phyloP scores from a whole-genome alignment of 2,329 filamentous ascomycete species.

The Botrytis aclada region DNA sequence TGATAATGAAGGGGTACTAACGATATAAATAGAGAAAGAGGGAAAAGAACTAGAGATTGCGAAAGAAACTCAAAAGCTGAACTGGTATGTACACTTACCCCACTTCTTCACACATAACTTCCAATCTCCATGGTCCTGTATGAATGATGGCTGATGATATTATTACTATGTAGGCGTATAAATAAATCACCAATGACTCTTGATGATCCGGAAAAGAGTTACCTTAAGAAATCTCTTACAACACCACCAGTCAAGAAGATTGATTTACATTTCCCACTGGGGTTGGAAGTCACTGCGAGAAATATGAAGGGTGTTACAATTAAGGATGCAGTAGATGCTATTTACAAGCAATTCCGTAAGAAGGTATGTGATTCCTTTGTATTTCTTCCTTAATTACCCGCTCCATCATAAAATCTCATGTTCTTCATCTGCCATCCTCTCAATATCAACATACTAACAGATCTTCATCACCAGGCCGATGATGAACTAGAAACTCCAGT shows the following conservation, averaged over 20 bases:
- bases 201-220: slow-evolving; percentile 70
- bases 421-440: neutral
- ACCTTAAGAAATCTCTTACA: slow-evolving; percentile 74
- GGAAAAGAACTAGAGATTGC: slow-evolving; percentile 70
- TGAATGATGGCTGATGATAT: slow-evolving; percentile 22
- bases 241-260: slow-evolving; percentile 88
- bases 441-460: slow-evolving; percentile 28
- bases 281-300: slow-evolving; percentile 81
- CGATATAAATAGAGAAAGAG: slow-evolving; percentile 59
- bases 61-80: slow-evolving; percentile 79
- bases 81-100: slow-evolving; percentile 64
- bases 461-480: slow-evolving; percentile 60
- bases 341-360: slow-evolving; percentile 96
- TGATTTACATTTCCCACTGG: slow-evolving; percentile 86
- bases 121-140: neutral
- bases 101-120: neutral
- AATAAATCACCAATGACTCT: slow-evolving; percentile 77
- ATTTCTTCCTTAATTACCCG: neutral
- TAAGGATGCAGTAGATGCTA: slow-evolving; percentile 93
- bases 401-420: neutral
- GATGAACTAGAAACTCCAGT: slow-evolving; percentile 87
- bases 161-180: slow-evolving; percentile 72
- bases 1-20: neutral
- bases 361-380: slow-evolving; percentile 54
- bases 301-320: slow-evolving; percentile 95